A percentile compares a stretch with the other conserved stretches of the same genome.
Conservation (phyloP, 163 green algal species). For the Chloromonas sp. region DNA sequence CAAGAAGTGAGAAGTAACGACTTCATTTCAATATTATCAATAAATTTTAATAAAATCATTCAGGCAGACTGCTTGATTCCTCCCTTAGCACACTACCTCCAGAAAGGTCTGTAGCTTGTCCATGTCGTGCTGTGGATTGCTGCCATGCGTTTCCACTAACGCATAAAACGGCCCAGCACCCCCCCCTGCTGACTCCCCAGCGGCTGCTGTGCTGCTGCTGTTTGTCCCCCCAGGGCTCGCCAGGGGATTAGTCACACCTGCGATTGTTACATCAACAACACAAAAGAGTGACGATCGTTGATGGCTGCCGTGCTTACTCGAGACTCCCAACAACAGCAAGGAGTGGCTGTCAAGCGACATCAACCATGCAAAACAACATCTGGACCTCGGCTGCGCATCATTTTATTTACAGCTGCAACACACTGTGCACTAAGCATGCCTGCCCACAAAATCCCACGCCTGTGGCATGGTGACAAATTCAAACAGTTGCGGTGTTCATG, state of each 20-base stretch:
- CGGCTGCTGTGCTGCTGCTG: conserved; percentile 49
- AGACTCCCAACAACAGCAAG: not conserved
- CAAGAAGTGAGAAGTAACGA: not conserved
- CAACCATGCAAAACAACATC: not conserved
- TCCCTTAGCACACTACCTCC: conserved; percentile 35
- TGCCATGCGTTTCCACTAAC: conserved; percentile 88
- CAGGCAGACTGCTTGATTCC: not conserved
- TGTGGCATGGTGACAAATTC: conserved; percentile 12
- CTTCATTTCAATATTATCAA: too few relatives aligned
- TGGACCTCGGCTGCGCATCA: not conserved
- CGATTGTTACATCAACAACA: conserved; percentile 54
- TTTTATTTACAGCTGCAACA: not conserved
- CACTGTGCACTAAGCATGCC: not conserved
- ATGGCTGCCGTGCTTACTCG: not conserved
- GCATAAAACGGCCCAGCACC: conserved; percentile 74
- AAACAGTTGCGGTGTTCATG: conserved; percentile 8
- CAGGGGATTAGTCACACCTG: not conserved
- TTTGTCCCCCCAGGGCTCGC: not conserved
- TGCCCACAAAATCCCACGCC: not conserved
- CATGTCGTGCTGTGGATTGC: conserved; percentile 68
- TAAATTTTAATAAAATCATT: not conserved
- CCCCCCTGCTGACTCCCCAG: conserved; percentile 12
- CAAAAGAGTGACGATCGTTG: conserved; percentile 16
- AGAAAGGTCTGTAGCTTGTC: conserved; percentile 82
- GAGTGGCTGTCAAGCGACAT: not conserved